These are phyloP conservation scores for Kwoniella mangroviensis DNA, from an alignment of 768 basidiomycete genomes.

Conservation along the genomic window DNA sequence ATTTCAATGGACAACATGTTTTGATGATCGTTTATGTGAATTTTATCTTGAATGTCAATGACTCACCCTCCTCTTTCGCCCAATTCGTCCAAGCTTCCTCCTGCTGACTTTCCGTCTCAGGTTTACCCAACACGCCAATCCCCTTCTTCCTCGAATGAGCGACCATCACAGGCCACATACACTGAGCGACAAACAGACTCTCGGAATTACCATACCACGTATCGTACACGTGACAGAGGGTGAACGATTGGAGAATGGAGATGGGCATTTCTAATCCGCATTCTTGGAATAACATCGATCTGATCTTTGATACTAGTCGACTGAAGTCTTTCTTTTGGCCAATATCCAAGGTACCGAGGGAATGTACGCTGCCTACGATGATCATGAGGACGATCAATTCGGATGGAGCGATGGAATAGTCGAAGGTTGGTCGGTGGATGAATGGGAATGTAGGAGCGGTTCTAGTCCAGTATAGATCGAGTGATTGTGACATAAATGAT, in stretches of 20 bases:
- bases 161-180: slow-evolving; percentile 47
- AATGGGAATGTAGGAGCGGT: slow-evolving; percentile 43
- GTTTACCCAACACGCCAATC: slow-evolving; percentile 42
- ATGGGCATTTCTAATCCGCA: slow-evolving; percentile 42
- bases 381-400: slow-evolving; percentile 45
- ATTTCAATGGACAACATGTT: no score
- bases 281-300: slow-evolving; percentile 36
- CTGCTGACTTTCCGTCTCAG: slow-evolving; percentile 28
- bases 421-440: slow-evolving; percentile 49
- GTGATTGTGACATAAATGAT: slow-evolving; percentile 17
- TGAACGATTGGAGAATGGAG: slow-evolving; percentile 40
- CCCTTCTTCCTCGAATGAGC: slow-evolving; percentile 49
- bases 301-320: slow-evolving; percentile 26
- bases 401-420: slow-evolving; percentile 30
- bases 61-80: slow-evolving; percentile 50
- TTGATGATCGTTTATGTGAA: not conserved
- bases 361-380: slow-evolving; percentile 34
- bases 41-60: not conserved
- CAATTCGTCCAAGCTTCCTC: slow-evolving; percentile 43
- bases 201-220: slow-evolving; percentile 41
- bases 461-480: slow-evolving; percentile 33
- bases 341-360: not conserved
- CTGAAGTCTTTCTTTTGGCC: no score
- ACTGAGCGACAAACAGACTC: slow-evolving; percentile 45
- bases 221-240: slow-evolving; percentile 46